Conservation (phyloP, 495 filamentous ascomycete species). For the Hypoxylon perforatum region DNA sequence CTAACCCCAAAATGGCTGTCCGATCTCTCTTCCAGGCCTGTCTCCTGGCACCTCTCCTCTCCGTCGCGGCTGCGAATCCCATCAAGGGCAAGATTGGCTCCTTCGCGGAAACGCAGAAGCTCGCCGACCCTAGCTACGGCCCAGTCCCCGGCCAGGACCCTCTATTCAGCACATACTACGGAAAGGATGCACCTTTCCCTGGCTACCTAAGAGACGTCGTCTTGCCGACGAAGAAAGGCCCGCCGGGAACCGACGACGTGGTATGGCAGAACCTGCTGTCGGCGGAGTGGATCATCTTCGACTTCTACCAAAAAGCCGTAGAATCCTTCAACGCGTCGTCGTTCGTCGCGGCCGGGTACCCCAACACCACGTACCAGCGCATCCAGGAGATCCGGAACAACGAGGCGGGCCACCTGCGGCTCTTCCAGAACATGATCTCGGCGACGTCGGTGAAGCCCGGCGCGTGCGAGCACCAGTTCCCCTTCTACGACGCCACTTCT, state of each 20-base stretch:
- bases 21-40: slow-evolving; percentile 38
- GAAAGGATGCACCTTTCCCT: slow-evolving; percentile 56
- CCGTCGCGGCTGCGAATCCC: slow-evolving; percentile 29
- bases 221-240: slow-evolving; percentile 52
- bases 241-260: slow-evolving; percentile 56
- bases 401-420: slow-evolving; percentile 65
- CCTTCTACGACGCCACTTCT: slow-evolving; percentile 49
- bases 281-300: slow-evolving; percentile 66
- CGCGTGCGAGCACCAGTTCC: slow-evolving; percentile 60
- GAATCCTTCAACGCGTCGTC: slow-evolving; percentile 55
- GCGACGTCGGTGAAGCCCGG: slow-evolving; percentile 63
- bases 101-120: slow-evolving; percentile 45
- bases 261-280: slow-evolving; percentile 65
- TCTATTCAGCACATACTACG: slow-evolving; percentile 57
- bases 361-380: slow-evolving; percentile 59
- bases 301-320: slow-evolving; percentile 64
- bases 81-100: slow-evolving; percentile 19
- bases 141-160: slow-evolving; percentile 57
- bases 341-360: slow-evolving; percentile 57
- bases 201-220: slow-evolving; percentile 56
- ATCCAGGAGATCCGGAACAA: slow-evolving; percentile 67
- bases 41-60: slow-evolving; percentile 27
- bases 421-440: slow-evolving; percentile 66
- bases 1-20: slow-evolving; percentile 32
- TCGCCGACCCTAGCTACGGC: slow-evolving; percentile 52